Base-by-base conservation (phyloP, 768 basidiomycete species). In the Termitomyces sp. region DNA sequence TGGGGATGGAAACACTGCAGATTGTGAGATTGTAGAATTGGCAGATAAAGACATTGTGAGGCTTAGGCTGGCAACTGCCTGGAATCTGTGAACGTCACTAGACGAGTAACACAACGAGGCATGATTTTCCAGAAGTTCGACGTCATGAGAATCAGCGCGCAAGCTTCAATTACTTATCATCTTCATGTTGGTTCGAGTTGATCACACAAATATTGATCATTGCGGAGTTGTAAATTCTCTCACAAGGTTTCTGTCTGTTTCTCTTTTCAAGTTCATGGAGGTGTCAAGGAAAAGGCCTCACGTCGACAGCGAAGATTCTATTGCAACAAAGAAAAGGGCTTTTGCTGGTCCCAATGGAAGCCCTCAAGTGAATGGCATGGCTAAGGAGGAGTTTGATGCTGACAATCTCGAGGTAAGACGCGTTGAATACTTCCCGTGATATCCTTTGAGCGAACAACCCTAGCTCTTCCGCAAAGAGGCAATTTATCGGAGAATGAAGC, bases 391-490 rank as follows among this genome's bases (percentile, higher is more conserved):
- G 65, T 77, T 72, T 46, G 79, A 79, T 60, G 71, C 71, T 61
- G 79, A 81, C 71, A 81, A 80, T 67, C 76, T 90, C 63, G 88
- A 90, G 85, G 88, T 86, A 74, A 69, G 60, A 57, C 31, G 57
- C 64, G 50, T 58, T 49, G 43, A 62, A 52, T 54, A 64, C 56
- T 61, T 53, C 56, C 55, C 37, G 46, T 41, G 10, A 54, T 47
- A 29, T 60, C 61, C 51, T 59, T 59, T 56, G 31, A 59, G n/a
- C 55, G 53, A 55, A 64, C 34, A 55, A 46, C 58, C 62, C 26
- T 62, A 93, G 91, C 75, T 81, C n/a, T 93, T 91, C 69, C 83
- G 88, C 60, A 93, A 94, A 70, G 90, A 91, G 64, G 92, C 92
- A 43, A 85, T 94, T 50, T 93, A 84, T 70, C 80, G 92, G 41